Conservation (phyloP, 2,329 filamentous ascomycete genomes). For the Fusarium tricinctum region DNA sequence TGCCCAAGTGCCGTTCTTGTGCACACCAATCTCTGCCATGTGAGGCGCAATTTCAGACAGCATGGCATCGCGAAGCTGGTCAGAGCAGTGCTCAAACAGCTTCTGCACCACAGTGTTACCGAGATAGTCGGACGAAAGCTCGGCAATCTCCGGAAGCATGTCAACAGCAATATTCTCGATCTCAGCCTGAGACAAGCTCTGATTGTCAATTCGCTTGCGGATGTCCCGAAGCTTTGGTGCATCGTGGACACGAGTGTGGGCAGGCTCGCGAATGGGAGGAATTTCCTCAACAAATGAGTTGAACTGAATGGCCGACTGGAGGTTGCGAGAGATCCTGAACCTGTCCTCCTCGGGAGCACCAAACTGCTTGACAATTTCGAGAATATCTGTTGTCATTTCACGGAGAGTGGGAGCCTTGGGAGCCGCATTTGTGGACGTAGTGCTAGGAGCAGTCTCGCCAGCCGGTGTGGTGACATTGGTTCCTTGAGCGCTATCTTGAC, state of each 20-base stretch:
- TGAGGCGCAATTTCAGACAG: constrained; percentile 88
- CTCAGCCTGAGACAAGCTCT: constrained; percentile 85
- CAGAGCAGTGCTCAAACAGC: constrained; percentile 95
- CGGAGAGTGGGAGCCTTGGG: constrained; percentile 79
- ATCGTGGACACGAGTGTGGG: constrained; percentile 89
- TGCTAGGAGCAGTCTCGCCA: constrained; percentile 56
- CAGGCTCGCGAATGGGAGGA: constrained; percentile 88
- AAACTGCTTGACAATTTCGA: constrained; percentile 88
- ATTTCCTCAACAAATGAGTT: constrained; percentile 84
- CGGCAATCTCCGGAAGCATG: constrained; percentile 97
- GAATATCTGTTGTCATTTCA: constrained; percentile 86
- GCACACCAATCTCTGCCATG: constrained; percentile 94
- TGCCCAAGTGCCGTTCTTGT: constrained; percentile 99
- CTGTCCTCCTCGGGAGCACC: constrained; percentile 86
- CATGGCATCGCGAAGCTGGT: constrained; percentile 92
- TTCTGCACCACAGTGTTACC: constrained; percentile 99
- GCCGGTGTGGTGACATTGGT: constrained; percentile 49
- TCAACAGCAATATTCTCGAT: constrained; percentile 92
- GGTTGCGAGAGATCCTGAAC: constrained; percentile 76
- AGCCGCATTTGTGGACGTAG: constrained; percentile 57
- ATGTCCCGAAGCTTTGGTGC: constrained; percentile 96
- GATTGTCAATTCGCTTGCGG: constrained; percentile 97
- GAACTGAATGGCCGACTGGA: constrained; percentile 83
- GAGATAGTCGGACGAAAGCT: constrained; percentile 94
- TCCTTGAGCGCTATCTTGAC: constrained; percentile 60